Evolutionary conservation across 2,329 filamentous ascomycete species (phyloP), one percentile per base, ranked within the genome.

Genomic region (Microcera coccophila): DNA sequence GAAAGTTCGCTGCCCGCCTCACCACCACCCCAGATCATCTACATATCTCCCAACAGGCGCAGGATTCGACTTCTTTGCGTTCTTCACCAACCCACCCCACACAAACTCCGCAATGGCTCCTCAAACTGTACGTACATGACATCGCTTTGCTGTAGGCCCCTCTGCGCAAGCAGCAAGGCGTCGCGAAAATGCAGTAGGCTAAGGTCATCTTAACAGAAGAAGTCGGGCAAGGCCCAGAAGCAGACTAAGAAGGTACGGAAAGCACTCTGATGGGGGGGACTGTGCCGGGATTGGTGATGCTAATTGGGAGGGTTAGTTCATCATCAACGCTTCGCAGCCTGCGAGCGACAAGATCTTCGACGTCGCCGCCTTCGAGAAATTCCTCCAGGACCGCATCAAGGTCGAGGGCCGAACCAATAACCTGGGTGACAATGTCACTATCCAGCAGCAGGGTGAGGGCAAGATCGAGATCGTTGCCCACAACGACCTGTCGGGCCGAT

Each of bases 331-430:
- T 73, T 90, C 88, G 66, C 91, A 97, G 78, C 93, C 93, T 65
- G 90, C 90, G 62, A 87, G 83, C 78, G 93, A 98, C 83, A 97
- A 97, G 85, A 98, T 98, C 83, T 97, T 98, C 84, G 93, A 98
- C 74, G 84, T 95, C 71, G 84, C 87, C 65, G 90, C 90, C 62
- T 98, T 98, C 73, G 90, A 96, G 79, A 97, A 97, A 84, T 98
- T 98, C 87, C 87, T 98, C 55, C 90, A 96, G 82, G 93, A 97
- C 76, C 90, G 87, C 78, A 95, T 98, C 85, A 98, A 98, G 88
- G 90, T 98, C 63, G 93, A 96, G 62, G 91, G 91, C 78, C 91
- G 90, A 69, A 90, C 91, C 68, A 90, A 90, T 64, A 97, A 98
- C 85, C 87, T 98, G 62, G 93, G 93, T 70, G 93, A 97, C 68